phyloP scores from a whole-genome alignment of 1,284 basidiomycete genomes.

The Termitomyces sp. region DNA sequence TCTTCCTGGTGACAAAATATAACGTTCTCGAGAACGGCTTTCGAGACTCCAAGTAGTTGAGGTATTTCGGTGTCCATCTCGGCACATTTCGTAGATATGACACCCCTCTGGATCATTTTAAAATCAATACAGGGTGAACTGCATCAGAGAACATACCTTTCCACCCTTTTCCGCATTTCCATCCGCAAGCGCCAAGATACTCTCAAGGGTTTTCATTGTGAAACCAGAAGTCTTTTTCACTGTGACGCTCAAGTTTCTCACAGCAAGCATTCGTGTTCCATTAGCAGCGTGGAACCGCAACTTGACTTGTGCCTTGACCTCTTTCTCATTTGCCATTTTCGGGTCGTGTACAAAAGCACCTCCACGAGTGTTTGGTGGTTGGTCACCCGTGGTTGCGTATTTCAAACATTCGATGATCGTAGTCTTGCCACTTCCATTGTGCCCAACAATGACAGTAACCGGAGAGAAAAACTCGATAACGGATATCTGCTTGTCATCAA shows the following conservation, averaged over 20 bases:
- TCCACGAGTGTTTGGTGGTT: slow-evolving; percentile 96
- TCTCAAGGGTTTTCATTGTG: slow-evolving; percentile 98
- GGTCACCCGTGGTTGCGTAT: slow-evolving; percentile 97
- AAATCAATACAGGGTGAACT: background rate
- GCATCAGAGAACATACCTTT: slow-evolving; percentile 50
- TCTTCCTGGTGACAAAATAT: slow-evolving; percentile 99
- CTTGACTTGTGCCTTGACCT: slow-evolving; percentile 98
- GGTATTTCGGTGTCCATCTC: slow-evolving; percentile 97
- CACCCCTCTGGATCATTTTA: slow-evolving; percentile 57
- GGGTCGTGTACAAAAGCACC: slow-evolving; percentile 99
- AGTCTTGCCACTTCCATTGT: slow-evolving; percentile 98
- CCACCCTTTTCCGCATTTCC: slow-evolving; percentile 62
- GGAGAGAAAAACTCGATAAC: slow-evolving; percentile 98
- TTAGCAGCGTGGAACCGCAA: slow-evolving; percentile 91
- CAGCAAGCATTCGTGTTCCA: slow-evolving; percentile 85
- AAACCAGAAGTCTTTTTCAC: slow-evolving; percentile 84
- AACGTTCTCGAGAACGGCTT: slow-evolving; percentile 96
- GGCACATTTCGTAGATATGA: slow-evolving; percentile 93
- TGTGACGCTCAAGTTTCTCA: slow-evolving; percentile 90
- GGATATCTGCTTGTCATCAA: slow-evolving; percentile 91
- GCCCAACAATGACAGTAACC: slow-evolving; percentile 97
- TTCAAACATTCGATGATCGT: slow-evolving; percentile 99
- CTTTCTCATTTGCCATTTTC: slow-evolving; percentile 97
- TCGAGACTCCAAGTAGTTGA: slow-evolving; percentile 89
- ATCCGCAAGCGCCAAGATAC: slow-evolving; percentile 77